Evolutionary conservation across 306 rosid species (phyloP).

Genomic region (Cucumis sativus): Cucumber_9930_V3 NC_026659.2:26002001-26002500

Average conservation of each 20-base stretch:
- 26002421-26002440: conserved; percentile 53
- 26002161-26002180: neutral
- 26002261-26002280: neutral
- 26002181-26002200: neutral
- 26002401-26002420: conserved; percentile 74
- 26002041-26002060: neutral
- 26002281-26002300: neutral
- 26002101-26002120: neutral
- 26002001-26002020: neutral
- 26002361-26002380: neutral
- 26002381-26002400: conserved; percentile 39
- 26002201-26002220: neutral
- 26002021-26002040: neutral
- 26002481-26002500: neutral
- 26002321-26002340: neutral
- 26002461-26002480: neutral
- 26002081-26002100: neutral
- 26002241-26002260: neutral
- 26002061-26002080: neutral
- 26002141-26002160: neutral
- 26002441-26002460: neutral
- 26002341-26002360: neutral
- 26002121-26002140: neutral
- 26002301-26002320: neutral
- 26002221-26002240: neutral